Percentiles rank a stretch among this genome's conserved stretches.
These are phyloP conservation scores for Chaetomium globosum DNA, from an alignment of 2,329 filamentous ascomycete genomes.

Conservation along the genomic window DNA sequence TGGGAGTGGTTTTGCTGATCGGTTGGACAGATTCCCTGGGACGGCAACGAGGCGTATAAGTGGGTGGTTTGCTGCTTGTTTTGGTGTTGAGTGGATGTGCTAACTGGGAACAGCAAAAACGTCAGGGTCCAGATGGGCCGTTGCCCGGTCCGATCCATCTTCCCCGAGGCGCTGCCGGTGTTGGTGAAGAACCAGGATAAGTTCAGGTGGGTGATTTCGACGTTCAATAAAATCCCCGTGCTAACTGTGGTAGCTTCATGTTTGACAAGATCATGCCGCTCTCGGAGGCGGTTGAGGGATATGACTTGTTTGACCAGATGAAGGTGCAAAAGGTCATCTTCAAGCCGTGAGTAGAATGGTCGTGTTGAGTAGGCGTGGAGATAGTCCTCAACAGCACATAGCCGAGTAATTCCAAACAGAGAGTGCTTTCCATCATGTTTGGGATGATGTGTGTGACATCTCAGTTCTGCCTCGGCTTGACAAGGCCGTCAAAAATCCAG, in stretches of 20 bases:
- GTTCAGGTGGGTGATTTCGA: slow-evolving; percentile 57
- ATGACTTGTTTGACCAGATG: slow-evolving; percentile 72
- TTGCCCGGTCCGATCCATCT: slow-evolving; percentile 73
- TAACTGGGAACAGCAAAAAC: slow-evolving; percentile 61
- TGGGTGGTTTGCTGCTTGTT: not conserved
- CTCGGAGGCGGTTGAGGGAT: slow-evolving; percentile 66
- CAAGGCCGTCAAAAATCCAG: slow-evolving; percentile 80
- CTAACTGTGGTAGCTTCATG: slow-evolving; percentile 63
- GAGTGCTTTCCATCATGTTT: not conserved
- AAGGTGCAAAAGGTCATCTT: slow-evolving; percentile 76
- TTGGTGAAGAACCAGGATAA: slow-evolving; percentile 68
- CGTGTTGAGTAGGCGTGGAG: not conserved
- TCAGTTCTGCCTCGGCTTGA: slow-evolving; percentile 83
- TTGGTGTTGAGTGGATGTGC: slow-evolving; percentile 15
- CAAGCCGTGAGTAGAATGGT: slow-evolving; percentile 47
- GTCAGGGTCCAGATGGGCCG: slow-evolving; percentile 73
- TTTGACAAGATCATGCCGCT: slow-evolving; percentile 74
- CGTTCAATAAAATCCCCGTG: not conserved
- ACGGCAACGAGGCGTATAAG: slow-evolving; percentile 64
- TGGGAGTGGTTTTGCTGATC: not conserved
- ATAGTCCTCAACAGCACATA: not conserved
- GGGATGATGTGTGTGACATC: not conserved
- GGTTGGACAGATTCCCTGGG: slow-evolving; percentile 63
- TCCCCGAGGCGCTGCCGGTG: slow-evolving; percentile 64
- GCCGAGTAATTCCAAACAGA: not conserved